Conservation (phyloP, 208 protist species). For the Baffinella frigidus region DNA sequence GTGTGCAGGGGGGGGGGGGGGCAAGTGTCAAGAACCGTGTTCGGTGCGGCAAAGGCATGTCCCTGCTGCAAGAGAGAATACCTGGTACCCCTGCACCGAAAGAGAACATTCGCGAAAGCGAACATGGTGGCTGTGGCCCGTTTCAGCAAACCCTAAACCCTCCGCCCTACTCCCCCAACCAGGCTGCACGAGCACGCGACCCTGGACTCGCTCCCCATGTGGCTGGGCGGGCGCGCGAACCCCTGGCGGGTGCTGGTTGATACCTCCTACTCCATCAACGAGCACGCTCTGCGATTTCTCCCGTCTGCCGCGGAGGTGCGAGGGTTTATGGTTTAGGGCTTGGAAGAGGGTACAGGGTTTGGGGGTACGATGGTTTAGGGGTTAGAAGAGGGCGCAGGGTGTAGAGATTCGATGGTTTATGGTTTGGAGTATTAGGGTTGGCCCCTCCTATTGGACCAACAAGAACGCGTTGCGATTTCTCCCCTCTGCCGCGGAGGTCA, state of each 20-base stretch:
- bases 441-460: constrained; percentile 9
- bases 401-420: too few relatives aligned
- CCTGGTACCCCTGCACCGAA: background rate
- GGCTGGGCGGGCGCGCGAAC: constrained; percentile 36
- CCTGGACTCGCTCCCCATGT: constrained; percentile 15
- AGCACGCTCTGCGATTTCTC: constrained; percentile 11
- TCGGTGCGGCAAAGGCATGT: background rate
- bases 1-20: too few relatives aligned
- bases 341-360: too few relatives aligned
- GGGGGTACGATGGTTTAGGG: too few relatives aligned
- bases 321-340: too few relatives aligned
- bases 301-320: background rate
- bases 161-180: too few relatives aligned
- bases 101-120: background rate
- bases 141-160: background rate
- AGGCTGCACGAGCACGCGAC: background rate
- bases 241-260: constrained; percentile 51
- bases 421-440: constrained; percentile 31
- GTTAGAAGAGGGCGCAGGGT: too few relatives aligned
- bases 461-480: constrained; percentile 20
- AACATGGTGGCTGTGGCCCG: background rate
- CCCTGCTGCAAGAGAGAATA: background rate
- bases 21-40: too few relatives aligned
- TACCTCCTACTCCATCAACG: constrained; percentile 13
- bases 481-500: background rate